Evolutionary conservation across 2,329 filamentous ascomycete genomes (phyloP).

Genomic region (Phaeosphaeriaceae sp.): DNA sequence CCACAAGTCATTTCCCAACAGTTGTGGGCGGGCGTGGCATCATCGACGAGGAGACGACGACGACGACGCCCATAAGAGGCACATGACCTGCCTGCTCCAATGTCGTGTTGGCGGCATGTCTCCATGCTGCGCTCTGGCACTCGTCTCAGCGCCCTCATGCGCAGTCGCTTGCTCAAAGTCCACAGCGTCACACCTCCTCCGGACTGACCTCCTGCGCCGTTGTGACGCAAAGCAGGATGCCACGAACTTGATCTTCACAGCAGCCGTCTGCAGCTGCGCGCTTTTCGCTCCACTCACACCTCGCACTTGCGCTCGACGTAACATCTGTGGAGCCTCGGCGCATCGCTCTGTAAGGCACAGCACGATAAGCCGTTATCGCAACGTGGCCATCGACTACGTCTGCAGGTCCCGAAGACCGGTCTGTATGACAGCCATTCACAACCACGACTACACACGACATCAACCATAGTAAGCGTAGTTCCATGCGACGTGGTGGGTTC

Average conservation of each 20-base stretch:
- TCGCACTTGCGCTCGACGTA: slow-evolving; percentile 22
- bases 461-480: slow-evolving; percentile 15
- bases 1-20: slow-evolving; percentile 24
- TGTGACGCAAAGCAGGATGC: slow-evolving; percentile 25
- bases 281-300: slow-evolving; percentile 23
- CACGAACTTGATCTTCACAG: slow-evolving; percentile 9
- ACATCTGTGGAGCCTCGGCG: slow-evolving; percentile 27
- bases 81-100: slow-evolving; percentile 2
- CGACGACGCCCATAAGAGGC: not conserved
- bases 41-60: slow-evolving; percentile 5
- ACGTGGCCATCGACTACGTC: slow-evolving; percentile 22
- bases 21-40: slow-evolving; percentile 9
- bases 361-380: slow-evolving; percentile 33
- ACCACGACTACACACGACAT: slow-evolving; percentile 9
- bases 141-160: not conserved
- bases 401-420: slow-evolving; percentile 27
- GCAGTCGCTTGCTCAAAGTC: not conserved
- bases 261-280: slow-evolving; percentile 23
- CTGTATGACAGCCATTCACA: slow-evolving; percentile 17
- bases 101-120: not conserved
- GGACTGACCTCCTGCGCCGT: slow-evolving; percentile 5
- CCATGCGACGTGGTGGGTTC: slow-evolving; percentile 26
- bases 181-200: not conserved
- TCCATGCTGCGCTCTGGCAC: slow-evolving; percentile 3
- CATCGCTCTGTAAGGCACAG: slow-evolving; percentile 19